Percentiles rank a stretch among this genome's conserved stretches.
Evolutionary conservation across 192 early-diverging fungal genomes (phyloP).

Genomic region (Coemansia javaensis): DNA sequence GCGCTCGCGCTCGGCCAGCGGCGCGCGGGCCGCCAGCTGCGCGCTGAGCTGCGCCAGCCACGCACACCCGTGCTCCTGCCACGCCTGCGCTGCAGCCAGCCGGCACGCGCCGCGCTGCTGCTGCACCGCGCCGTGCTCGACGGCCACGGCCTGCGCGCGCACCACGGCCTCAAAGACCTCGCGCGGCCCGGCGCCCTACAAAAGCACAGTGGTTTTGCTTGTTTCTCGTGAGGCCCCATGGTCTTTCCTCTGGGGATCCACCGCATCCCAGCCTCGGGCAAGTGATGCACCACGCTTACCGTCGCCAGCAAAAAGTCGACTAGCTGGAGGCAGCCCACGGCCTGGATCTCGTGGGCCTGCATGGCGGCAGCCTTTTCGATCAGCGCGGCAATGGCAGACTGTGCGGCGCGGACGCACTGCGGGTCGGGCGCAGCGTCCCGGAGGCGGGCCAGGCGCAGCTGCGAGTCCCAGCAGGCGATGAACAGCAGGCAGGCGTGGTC

Average conservation of each 20-base stretch:
- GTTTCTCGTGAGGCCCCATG: no score
- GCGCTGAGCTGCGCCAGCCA: conserved; percentile 12
- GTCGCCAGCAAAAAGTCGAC: conserved; percentile 10
- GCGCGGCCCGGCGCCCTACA: background rate
- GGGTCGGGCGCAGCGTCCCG: background rate
- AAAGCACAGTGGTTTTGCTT: background rate
- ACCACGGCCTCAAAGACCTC: conserved; percentile 15
- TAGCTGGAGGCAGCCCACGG: conserved; percentile 12
- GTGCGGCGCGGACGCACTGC: background rate
- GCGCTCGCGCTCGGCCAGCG: conserved; percentile 12
- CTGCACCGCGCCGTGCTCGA: conserved; percentile 15
- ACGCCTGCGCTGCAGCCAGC: conserved; percentile 16
- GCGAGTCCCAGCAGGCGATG: conserved; percentile 24
- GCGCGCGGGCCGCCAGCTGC: background rate
- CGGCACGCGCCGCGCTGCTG: conserved; percentile 10
- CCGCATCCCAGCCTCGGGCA: no score
- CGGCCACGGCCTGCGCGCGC: conserved; percentile 11
- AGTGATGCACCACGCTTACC: background rate
- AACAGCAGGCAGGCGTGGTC: conserved; percentile 33
- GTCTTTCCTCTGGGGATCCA: no score
- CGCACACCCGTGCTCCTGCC: conserved; percentile 9
- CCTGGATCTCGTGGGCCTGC: conserved; percentile 10
- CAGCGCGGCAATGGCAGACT: conserved; percentile 2
- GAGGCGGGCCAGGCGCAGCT: conserved; percentile 6
- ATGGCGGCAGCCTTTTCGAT: conserved; percentile 21